Percentiles rank a stretch among this genome's conserved stretches.
Evolutionary conservation across 1,139 yeast species (phyloP).

Genomic region (Schizosaccharomyces versatilis): DNA sequence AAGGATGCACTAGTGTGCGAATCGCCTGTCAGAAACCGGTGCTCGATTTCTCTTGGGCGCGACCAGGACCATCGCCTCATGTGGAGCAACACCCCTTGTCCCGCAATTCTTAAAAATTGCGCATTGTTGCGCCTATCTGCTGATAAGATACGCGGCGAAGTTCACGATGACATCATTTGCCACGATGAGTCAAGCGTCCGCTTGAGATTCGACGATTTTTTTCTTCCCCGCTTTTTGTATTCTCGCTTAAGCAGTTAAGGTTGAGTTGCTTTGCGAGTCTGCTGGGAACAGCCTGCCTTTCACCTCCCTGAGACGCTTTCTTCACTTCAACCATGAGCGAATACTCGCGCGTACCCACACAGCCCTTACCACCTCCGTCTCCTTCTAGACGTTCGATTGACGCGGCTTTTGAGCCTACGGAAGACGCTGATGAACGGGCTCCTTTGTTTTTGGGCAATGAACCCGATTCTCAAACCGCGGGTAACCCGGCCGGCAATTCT

Average conservation of each 20-base stretch:
- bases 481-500: background rate
- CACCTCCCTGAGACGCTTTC: background rate
- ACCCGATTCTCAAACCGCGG: background rate
- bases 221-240: background rate
- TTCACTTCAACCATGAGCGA: background rate
- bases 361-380: background rate
- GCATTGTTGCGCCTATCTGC: background rate
- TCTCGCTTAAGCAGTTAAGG: background rate
- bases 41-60: conserved; percentile 1
- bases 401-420: background rate
- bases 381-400: background rate
- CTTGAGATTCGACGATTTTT: background rate
- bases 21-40: background rate
- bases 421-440: background rate
- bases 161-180: background rate
- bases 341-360: background rate
- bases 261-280: background rate
- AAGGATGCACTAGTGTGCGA: background rate
- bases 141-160: background rate
- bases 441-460: background rate
- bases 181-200: background rate
- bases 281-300: background rate
- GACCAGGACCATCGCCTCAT: background rate
- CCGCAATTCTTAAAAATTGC: background rate
- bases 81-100: background rate